Evolutionary conservation across 805 yeast species (phyloP), one percentile per base, ranked within the genome.

Genomic region (Candida andamanensis): DNA sequence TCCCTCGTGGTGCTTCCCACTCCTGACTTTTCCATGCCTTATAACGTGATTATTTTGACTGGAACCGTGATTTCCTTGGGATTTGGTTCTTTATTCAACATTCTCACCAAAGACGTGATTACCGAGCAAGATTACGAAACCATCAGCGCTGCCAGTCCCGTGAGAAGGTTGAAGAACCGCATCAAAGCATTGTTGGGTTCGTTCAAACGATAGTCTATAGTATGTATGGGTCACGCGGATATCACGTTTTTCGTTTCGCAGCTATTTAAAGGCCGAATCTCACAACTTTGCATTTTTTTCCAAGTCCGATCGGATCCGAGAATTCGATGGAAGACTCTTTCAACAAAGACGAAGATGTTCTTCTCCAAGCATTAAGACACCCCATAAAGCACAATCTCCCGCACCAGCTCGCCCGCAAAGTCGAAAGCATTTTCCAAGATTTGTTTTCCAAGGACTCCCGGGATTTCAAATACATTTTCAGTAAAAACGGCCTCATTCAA

Each of bases 1-100:
- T 71, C 89, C 26, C 65, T 92, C 36, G 65, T 92, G 29, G 76
- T 92, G 0, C 67, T 92, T 32, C 96, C 98, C 2, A 92, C 97
- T 0, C 98, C 98, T 0, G 98, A 92, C 60, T 92, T 92, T 59
- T 84, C 95, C 41, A 92, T 92, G 98, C 98, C 98, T 1, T 92
- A 92, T 55, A 92, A 92, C 48, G 98, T 92, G 25, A 90, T 92
- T 39, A 92, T 92, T 28, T 66, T 92, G 40, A 85, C 97, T 0
- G 85, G 95, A 6, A 92, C 98, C 0, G 81, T 87, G 5, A 82
- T 92, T 85, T 86, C 97, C 1, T 63, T 92, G 36, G 80, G 90
- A 0, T 90, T 89, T 60, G 97, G 97, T 6, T 76, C 90, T 0
- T 50, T 89, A 2, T 87, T 79, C 62, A 89, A 90, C 49, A 61